phyloP scores from a whole-genome alignment of 225 moss, liverwort and hornwort genomes.

The Lunularia cruciata region DNA sequence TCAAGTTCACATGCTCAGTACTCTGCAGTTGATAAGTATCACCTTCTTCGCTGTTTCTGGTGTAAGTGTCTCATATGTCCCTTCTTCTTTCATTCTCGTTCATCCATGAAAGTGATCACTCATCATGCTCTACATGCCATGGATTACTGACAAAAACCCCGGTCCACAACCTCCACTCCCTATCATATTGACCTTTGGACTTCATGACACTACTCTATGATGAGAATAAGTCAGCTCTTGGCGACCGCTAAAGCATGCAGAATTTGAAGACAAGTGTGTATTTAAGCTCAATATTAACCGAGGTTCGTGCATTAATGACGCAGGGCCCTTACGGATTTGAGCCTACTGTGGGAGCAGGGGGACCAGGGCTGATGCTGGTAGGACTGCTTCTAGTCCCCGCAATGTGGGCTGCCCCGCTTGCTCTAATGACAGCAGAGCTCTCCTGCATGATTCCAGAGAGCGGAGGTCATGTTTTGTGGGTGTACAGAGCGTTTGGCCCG shows the following conservation, averaged over 20 bases:
- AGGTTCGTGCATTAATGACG: not conserved
- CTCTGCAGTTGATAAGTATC: constrained; percentile 44
- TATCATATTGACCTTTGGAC: not conserved
- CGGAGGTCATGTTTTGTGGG: constrained; percentile 91
- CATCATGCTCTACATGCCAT: not conserved
- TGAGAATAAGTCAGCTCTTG: too few species aligned
- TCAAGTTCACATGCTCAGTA: constrained; percentile 46
- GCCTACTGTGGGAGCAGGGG: constrained; percentile 49
- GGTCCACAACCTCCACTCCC: not conserved
- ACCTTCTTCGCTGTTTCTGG: constrained; percentile 49
- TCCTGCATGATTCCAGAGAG: constrained; percentile 89
- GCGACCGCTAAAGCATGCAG: too few species aligned
- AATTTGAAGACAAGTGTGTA: not conserved
- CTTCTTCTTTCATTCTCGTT: not conserved
- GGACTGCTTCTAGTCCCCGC: constrained; percentile 36
- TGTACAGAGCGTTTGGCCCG: constrained; percentile 89
- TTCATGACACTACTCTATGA: not conserved
- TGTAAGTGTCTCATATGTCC: constrained; percentile 11
- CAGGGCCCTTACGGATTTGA: constrained; percentile 74
- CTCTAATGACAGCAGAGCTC: constrained; percentile 72
- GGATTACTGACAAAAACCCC: not conserved
- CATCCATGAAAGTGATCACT: not conserved
- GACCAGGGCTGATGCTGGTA: constrained; percentile 58
- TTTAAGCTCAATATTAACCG: not conserved
- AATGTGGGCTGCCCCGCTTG: constrained; percentile 62